phyloP scores from a whole-genome alignment of 257 asterid species.

The Prunella vulgaris region DNA sequence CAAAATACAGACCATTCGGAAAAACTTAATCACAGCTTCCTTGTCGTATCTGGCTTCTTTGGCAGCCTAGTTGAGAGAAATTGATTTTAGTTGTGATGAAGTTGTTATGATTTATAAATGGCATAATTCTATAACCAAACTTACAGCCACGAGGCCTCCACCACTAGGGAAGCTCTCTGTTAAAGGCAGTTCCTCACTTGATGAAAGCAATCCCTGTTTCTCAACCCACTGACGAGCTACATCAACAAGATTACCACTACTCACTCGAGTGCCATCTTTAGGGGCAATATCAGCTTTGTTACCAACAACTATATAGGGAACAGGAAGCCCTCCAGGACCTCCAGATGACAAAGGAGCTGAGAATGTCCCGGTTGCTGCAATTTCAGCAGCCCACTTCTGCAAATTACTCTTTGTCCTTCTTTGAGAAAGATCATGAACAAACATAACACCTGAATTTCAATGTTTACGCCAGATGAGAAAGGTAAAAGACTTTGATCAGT shows the following conservation, averaged over 20 bases:
- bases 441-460: constrained; percentile 65
- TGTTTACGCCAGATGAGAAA: constrained; percentile 7
- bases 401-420: constrained; percentile 83
- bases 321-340: constrained; percentile 98
- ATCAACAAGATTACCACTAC: constrained; percentile 97
- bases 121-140: constrained; percentile 21
- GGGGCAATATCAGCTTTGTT: constrained; percentile 86
- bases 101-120: not conserved
- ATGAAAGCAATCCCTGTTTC: constrained; percentile 90
- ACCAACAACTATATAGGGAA: constrained; percentile 84
- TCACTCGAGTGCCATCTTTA: constrained; percentile 65
- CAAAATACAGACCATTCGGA: constrained; percentile 59
- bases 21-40: constrained; percentile 84
- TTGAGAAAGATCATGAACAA: constrained; percentile 95
- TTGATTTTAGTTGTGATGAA: not conserved
- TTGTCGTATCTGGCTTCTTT: constrained; percentile 93
- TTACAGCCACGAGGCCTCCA: constrained; percentile 88
- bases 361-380: constrained; percentile 79
- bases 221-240: constrained; percentile 98
- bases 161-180: constrained; percentile 80
- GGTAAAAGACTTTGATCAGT: not conserved
- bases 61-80: constrained; percentile 60
- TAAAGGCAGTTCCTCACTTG: constrained; percentile 84
- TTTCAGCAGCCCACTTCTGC: constrained; percentile 94
- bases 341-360: constrained; percentile 92